Percentiles rank a stretch among this genome's conserved stretches.
These are phyloP conservation scores for Alectoria sarmentosa DNA, from an alignment of 495 filamentous ascomycete species.

Conservation along the genomic window DNA sequence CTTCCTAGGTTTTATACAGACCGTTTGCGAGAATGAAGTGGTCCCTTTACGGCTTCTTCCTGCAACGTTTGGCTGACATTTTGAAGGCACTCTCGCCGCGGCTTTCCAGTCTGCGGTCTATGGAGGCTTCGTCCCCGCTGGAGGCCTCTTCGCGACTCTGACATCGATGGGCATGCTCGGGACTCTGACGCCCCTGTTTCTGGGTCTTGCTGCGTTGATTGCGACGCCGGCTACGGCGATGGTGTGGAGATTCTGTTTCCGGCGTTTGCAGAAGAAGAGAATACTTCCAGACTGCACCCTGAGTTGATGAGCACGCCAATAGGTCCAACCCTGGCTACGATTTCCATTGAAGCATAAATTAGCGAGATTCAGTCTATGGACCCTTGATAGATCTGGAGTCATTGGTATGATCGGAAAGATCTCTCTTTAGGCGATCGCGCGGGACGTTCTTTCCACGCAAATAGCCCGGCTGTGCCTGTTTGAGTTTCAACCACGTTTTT, in stretches of 20 bases:
- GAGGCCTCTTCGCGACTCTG: slow-evolving; percentile 38
- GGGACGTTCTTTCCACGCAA: neutral
- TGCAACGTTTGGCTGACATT: neutral
- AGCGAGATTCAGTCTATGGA: too few relatives aligned
- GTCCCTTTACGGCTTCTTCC: too few relatives aligned
- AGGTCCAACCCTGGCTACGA: too few relatives aligned
- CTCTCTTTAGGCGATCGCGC: neutral
- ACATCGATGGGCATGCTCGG: slow-evolving; percentile 40
- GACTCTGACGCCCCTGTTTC: slow-evolving; percentile 3
- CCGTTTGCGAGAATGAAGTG: too few relatives aligned
- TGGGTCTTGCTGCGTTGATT: slow-evolving; percentile 8
- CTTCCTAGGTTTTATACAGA: too few relatives aligned
- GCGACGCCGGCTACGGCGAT: slow-evolving; percentile 9
- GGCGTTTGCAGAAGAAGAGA: too few relatives aligned
- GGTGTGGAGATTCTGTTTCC: slow-evolving; percentile 14
- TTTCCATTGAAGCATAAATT: too few relatives aligned
- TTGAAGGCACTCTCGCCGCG: slow-evolving; percentile 1
- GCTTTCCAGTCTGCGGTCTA: slow-evolving; percentile 38
- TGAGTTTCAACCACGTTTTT: neutral
- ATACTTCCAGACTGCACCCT: too few relatives aligned
- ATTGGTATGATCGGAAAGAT: slow-evolving; percentile 5
- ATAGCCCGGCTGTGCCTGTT: neutral
- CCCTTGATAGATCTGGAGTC: too few relatives aligned
- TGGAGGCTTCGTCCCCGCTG: slow-evolving; percentile 37
- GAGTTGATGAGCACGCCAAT: too few relatives aligned